Conservation (phyloP, 108 stramenopile species). For the Fragilaria radians region DNA sequence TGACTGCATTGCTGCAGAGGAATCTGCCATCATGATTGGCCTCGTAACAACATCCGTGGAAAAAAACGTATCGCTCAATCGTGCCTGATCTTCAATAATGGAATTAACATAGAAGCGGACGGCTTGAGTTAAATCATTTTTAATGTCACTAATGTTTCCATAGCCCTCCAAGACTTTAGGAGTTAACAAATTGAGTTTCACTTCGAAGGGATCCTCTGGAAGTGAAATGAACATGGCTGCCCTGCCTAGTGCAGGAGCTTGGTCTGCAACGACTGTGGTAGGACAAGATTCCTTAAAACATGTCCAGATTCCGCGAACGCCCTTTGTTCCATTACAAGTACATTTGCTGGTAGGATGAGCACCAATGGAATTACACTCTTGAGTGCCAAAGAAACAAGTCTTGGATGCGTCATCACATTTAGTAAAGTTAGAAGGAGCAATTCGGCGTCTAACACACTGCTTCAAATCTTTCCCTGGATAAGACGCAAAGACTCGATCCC, state of each 20-base stretch:
- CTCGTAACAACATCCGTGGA: neutral
- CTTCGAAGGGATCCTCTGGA: neutral
- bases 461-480: neutral
- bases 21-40: neutral
- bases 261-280: neutral
- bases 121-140: conserved; percentile 13
- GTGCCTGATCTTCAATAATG: conserved; percentile 6
- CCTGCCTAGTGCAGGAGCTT: too few species aligned
- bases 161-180: conserved; percentile 11
- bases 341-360: neutral
- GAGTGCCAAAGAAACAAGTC: neutral
- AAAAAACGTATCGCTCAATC: neutral
- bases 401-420: neutral
- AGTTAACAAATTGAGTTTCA: neutral
- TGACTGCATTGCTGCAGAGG: neutral
- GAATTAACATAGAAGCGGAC: conserved; percentile 13
- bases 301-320: neutral
- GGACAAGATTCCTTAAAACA: neutral
- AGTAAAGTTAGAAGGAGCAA: neutral
- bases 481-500: neutral
- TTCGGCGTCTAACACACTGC: neutral
- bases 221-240: neutral
- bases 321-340: neutral
- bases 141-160: conserved; percentile 5
- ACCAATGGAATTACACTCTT: neutral